Conservation (phyloP, 148 eudicot genomes). For the Rhododendron griersonianum region DNA sequence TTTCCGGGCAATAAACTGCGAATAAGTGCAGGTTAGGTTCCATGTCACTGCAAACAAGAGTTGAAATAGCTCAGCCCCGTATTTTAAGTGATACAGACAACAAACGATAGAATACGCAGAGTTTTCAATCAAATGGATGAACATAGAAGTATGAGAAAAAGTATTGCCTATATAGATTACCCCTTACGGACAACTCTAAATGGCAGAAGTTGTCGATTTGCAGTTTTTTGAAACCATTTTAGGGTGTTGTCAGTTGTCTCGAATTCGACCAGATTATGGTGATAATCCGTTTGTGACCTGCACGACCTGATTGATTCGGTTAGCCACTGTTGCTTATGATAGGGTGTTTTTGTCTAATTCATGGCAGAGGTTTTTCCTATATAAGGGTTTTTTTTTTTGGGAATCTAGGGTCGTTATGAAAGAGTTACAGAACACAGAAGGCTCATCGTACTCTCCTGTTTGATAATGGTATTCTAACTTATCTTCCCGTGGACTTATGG, state of each 20-base stretch:
- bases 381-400: neutral
- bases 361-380: neutral
- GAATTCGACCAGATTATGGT: neutral
- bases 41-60: slow-evolving; percentile 70
- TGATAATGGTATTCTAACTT: too few relatives aligned
- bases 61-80: neutral
- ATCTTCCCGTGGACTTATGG: too few relatives aligned
- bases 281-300: neutral
- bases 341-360: neutral
- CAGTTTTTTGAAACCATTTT: neutral
- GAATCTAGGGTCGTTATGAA: neutral
- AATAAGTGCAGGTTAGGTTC: slow-evolving; percentile 94
- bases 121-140: neutral
- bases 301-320: neutral
- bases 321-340: neutral
- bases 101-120: neutral
- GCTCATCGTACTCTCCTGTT: neutral
- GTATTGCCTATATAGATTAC: neutral
- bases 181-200: neutral
- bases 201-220: neutral
- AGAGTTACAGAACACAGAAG: neutral
- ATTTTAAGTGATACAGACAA: neutral
- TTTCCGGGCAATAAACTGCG: slow-evolving; percentile 77
- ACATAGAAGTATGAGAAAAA: neutral
- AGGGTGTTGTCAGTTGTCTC: neutral